Percentiles rank a stretch among this genome's conserved stretches.
Evolutionary conservation across 345 rosid genomes (phyloP).

Genomic region (Turritis glabra): DNA sequence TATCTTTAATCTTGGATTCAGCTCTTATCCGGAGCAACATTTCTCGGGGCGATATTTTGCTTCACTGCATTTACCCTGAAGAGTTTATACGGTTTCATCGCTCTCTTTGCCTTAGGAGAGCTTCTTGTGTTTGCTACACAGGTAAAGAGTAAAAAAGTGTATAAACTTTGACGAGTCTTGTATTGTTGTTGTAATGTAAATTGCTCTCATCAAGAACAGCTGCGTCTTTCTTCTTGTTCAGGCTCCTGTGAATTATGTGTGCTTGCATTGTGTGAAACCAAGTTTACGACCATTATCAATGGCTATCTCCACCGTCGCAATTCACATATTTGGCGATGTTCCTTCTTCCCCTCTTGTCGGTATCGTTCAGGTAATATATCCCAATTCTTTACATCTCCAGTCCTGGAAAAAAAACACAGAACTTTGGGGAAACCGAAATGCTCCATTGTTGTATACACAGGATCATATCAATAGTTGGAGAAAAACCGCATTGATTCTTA

Average conservation of each 20-base stretch:
- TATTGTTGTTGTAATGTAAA: background rate
- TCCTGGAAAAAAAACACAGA: background rate
- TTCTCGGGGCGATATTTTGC: conserved; percentile 79
- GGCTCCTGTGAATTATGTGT: conserved; percentile 89
- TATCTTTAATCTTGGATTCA: conserved; percentile 35
- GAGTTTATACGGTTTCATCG: conserved; percentile 73
- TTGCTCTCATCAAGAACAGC: background rate
- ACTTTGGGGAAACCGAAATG: background rate
- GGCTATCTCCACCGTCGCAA: conserved; percentile 92
- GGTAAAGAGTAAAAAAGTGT: conserved; percentile 44
- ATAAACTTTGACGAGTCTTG: background rate
- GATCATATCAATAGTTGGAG: conserved; percentile 76
- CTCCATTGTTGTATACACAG: conserved; percentile 37
- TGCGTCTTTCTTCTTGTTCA: conserved; percentile 33
- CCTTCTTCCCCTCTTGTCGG: conserved; percentile 99
- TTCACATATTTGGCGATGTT: conserved; percentile 93
- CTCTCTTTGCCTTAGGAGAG: conserved; percentile 77
- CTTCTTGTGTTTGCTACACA: conserved; percentile 88
- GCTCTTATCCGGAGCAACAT: conserved; percentile 78
- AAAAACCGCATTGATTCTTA: conserved; percentile 64
- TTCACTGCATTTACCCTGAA: conserved; percentile 72
- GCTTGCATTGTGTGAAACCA: conserved; percentile 85
- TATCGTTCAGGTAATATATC: conserved; percentile 60
- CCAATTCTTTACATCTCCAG: conserved; percentile 16
- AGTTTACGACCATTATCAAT: conserved; percentile 87